Base-by-base conservation (phyloP, 495 filamentous ascomycete genomes). In the Podospora pseudoanserina region DNA sequence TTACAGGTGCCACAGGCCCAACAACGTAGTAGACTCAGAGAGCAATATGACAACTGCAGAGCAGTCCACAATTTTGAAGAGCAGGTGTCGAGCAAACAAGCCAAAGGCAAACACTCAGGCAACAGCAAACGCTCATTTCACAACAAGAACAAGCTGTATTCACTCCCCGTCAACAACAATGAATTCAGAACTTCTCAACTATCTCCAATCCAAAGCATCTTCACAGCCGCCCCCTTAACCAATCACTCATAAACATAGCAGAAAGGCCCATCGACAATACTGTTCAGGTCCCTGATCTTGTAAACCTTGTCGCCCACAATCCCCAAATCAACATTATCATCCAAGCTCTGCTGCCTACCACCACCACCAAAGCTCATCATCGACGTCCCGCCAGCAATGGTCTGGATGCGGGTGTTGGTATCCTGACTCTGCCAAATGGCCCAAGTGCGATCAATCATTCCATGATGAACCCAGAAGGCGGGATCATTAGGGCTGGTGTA, bases 391-490 rank as follows among this genome's bases (percentile, higher is more conserved):
- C 81, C 79, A 2, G 75, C 70, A 59, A 82, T 79, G 16, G 78
- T 72, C 58, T 68, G 54, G 67, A 71, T 67, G 27, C 81, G 64
- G 15, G 72, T 78, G 49, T 71, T 62, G 11, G 79, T 70, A 68
- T 82, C 76, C 67, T 82, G 76, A 20, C 63, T 68, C 72, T 92
- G 89, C 90, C 90, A 92, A 56, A 89, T 87, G 78, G 84, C 84
- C 84, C 85, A 92, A 7, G 84, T 73, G 7, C 88, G 85, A 75
- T 92, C 90, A 63, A 92, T 84, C 84, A 86, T 86, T 44, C 79
- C 83, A 74, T 92, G 90, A 74, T 91, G 89, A 20, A 87, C 78
- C 75, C 79, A 92, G 76, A 92, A 92, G 9, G 81, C 82, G 19
- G 89, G 89, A 66, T 92, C 90, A 23, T 87, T 86, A n/a, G 89